Conservation (phyloP, 768 basidiomycete species). For the Cystobasidium tubakii region DNA sequence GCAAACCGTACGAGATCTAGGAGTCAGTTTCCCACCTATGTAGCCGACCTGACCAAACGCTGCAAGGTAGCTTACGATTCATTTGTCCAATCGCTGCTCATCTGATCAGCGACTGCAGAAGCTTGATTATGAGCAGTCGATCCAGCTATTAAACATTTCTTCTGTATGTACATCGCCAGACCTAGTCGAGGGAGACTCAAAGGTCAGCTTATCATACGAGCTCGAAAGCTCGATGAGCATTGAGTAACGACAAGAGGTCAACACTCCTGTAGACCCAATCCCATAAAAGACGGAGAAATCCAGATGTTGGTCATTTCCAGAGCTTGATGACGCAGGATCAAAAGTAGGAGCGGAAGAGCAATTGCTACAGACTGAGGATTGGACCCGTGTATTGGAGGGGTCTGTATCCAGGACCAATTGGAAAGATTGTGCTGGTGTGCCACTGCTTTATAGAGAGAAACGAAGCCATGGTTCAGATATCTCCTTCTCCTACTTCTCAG, state of each 20-base stretch:
- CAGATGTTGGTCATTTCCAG: neutral
- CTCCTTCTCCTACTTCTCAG: no score
- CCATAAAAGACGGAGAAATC: conserved; percentile 19
- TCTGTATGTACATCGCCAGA: conserved; percentile 12
- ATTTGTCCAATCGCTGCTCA: conserved; percentile 16
- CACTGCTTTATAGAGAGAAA: conserved; percentile 43
- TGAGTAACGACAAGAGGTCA: no score
- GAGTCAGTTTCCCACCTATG: no score
- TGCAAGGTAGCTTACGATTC: neutral
- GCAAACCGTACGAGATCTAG: no score
- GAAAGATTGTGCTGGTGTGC: conserved; percentile 48
- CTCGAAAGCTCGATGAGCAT: no score
- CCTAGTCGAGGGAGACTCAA: neutral
- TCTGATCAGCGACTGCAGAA: conserved; percentile 24
- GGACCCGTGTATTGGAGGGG: conserved; percentile 47
- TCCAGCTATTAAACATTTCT: conserved; percentile 1
- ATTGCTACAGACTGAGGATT: conserved; percentile 33
- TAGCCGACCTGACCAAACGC: no score
- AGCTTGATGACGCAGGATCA: neutral
- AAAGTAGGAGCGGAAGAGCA: conserved; percentile 2
- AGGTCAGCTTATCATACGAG: no score
- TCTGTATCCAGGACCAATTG: conserved; percentile 51
- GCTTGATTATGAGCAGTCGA: neutral
- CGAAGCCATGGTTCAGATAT: no score
- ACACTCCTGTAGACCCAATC: conserved; percentile 13